These are phyloP conservation scores for Nepenthes alata DNA, from an alignment of 179 eudicot species.

Conservation along the genomic window DNA sequence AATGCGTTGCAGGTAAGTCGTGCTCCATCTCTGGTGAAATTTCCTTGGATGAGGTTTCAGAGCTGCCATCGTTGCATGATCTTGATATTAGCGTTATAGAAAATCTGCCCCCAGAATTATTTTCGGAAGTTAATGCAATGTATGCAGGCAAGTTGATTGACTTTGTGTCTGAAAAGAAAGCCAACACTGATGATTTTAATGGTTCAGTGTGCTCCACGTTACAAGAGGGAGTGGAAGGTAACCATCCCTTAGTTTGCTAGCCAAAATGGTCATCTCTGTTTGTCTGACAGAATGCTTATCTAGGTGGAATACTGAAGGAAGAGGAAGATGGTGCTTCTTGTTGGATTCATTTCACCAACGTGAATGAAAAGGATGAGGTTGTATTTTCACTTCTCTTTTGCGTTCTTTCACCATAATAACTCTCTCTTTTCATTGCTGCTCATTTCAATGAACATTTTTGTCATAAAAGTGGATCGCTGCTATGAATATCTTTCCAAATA, in stretches of 20 bases:
- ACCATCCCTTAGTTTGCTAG: not conserved
- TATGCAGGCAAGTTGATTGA: slow-evolving; percentile 62
- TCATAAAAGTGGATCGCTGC: no score
- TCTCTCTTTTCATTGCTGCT: no score
- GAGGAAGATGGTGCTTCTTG: slow-evolving; percentile 10
- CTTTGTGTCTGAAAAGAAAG: slow-evolving; percentile 41
- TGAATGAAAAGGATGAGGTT: slow-evolving; percentile 23
- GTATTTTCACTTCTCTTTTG: slow-evolving; percentile 5
- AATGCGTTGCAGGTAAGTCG: slow-evolving; percentile 15
- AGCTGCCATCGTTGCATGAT: slow-evolving; percentile 61
- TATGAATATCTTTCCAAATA: no score
- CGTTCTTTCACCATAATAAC: no score
- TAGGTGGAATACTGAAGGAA: slow-evolving; percentile 16
- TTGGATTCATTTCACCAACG: slow-evolving; percentile 6
- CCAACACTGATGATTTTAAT: slow-evolving; percentile 17
- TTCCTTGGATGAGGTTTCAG: slow-evolving; percentile 14
- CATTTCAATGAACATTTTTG: no score
- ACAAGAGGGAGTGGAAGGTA: slow-evolving; percentile 28
- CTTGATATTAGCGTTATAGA: slow-evolving; percentile 72
- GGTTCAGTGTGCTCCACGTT: slow-evolving; percentile 8
- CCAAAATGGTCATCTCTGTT: not conserved
- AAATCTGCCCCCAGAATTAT: slow-evolving; percentile 74
- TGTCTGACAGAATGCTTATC: slow-evolving; percentile 13
- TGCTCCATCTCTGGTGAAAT: slow-evolving; percentile 18
- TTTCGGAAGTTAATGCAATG: slow-evolving; percentile 66